Evolutionary conservation across 2,329 filamentous ascomycete species (phyloP).

Genomic region (Stachybotrys elegans): DNA sequence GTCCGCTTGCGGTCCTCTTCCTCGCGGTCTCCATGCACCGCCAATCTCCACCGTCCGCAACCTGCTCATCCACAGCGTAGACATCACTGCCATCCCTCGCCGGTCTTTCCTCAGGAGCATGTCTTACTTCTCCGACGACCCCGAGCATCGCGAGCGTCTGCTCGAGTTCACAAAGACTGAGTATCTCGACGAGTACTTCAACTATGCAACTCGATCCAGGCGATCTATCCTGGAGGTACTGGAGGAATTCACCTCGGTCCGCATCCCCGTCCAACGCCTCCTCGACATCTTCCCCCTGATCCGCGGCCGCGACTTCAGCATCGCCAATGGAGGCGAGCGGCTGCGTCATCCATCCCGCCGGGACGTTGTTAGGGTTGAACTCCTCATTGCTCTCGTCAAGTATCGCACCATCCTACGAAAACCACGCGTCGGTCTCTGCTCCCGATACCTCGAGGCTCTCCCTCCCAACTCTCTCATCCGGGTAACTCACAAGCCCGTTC

Average conservation of each 20-base stretch:
- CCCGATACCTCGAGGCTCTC: constrained; percentile 72
- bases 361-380: constrained; percentile 51
- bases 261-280: constrained; percentile 69
- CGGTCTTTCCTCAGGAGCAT: constrained; percentile 80
- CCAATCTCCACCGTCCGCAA: constrained; percentile 59
- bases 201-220: constrained; percentile 87
- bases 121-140: constrained; percentile 67
- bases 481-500: constrained; percentile 51
- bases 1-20: constrained; percentile 23
- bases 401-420: constrained; percentile 85
- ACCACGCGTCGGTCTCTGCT: constrained; percentile 82
- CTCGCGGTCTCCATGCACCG: constrained; percentile 29
- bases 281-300: constrained; percentile 74
- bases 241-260: constrained; percentile 81
- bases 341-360: constrained; percentile 21
- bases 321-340: constrained; percentile 64
- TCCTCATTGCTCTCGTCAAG: constrained; percentile 83
- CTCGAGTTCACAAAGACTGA: constrained; percentile 76
- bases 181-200: constrained; percentile 86
- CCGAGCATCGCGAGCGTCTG: constrained; percentile 73
- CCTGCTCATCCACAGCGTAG: constrained; percentile 76
- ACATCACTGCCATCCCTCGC: constrained; percentile 84
- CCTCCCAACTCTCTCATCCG: constrained; percentile 50
- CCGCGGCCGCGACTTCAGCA: constrained; percentile 89
- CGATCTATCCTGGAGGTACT: constrained; percentile 90